Base-by-base conservation (phyloP, 352 stramenopile species). In the Pythium apleroticum region DNA sequence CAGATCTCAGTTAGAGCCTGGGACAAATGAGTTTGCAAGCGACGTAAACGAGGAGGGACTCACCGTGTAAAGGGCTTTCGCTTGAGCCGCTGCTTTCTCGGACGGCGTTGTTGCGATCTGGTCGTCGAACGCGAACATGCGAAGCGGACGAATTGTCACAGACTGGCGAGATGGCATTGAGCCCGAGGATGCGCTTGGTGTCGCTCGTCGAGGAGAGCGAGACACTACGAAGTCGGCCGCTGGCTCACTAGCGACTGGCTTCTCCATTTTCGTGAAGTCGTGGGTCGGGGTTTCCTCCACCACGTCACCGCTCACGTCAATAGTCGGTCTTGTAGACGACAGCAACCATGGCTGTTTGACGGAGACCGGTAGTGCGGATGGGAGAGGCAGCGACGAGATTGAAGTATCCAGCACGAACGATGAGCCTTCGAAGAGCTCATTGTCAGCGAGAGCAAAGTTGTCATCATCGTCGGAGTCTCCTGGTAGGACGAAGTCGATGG, bases 41-140 rank as follows among this genome's bases (percentile, higher is more conserved):
- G 12, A 37, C 0, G 15, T 41, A 39, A 22, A 41, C 15, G 11
- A 19, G 27, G n/a, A 31, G 12, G 11, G 11, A 57, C 63, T 37
- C n/a, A 69, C 63, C 55, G 63, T 49, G n/a, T 46, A 61, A 1
- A 69, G 50, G 27, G 37, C 12, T 45, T 60, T 65, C 1, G 63
- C 63, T 48, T 64, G 56, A 14, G n/a, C 30, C 19, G 57, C 28
- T 0, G 63, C 63, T 43, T 69, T 65, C 20, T 64, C 49, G 5
- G 56, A 28, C 11, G 57, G 45, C 37, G 48, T 14, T n/a, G 17
- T 25, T 0, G 28, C 27, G n/a, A 60, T 35, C 2, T 60, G 4
- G 45, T 71, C 64, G 20, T 71, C 64, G 27, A 71, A 66, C 25
- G 57, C 15, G 45, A 71, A 71, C 28, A 71, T 54, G 4, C 57